Evolutionary conservation across 306 rosid genomes (phyloP).

Genomic region (Pterocarpus santalinus): DNA sequence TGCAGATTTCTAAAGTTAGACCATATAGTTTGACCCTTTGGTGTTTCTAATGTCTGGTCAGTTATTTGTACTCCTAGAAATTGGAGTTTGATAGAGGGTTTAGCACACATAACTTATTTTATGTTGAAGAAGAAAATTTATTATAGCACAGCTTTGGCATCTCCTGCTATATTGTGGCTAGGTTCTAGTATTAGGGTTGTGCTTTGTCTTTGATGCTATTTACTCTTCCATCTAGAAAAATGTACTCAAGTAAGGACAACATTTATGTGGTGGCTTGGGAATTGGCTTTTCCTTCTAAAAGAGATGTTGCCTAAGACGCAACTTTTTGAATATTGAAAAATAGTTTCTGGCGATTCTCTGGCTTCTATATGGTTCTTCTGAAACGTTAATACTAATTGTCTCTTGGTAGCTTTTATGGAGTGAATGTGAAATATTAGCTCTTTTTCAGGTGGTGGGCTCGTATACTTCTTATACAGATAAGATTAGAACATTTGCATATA

Average conservation of each 20-base stretch:
- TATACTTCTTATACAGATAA: too few relatives aligned
- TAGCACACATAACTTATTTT: not conserved
- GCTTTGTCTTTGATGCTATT: constrained; percentile 11
- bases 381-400: not conserved
- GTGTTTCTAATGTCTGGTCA: constrained; percentile 2
- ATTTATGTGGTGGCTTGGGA: constrained; percentile 19
- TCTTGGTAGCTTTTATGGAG: not conserved
- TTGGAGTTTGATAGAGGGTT: constrained; percentile 16
- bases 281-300: constrained; percentile 13
- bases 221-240: not conserved
- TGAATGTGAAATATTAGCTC: not conserved
- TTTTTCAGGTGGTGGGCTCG: too few relatives aligned
- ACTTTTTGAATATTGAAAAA: constrained; percentile 9
- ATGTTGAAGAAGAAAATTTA: not conserved
- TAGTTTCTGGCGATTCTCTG: not conserved
- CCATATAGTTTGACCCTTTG: not conserved
- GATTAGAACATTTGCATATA: too few relatives aligned
- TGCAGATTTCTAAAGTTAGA: constrained; percentile 21
- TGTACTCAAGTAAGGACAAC: constrained; percentile 10
- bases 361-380: not conserved
- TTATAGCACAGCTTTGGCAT: not conserved
- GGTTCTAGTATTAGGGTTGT: not conserved
- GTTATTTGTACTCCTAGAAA: not conserved
- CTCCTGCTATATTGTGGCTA: not conserved
- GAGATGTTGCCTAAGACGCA: constrained; percentile 7